These are phyloP conservation scores for Nectriaceae sp. DNA, from an alignment of 2,329 filamentous ascomycete species.

Conservation along the genomic window DNA sequence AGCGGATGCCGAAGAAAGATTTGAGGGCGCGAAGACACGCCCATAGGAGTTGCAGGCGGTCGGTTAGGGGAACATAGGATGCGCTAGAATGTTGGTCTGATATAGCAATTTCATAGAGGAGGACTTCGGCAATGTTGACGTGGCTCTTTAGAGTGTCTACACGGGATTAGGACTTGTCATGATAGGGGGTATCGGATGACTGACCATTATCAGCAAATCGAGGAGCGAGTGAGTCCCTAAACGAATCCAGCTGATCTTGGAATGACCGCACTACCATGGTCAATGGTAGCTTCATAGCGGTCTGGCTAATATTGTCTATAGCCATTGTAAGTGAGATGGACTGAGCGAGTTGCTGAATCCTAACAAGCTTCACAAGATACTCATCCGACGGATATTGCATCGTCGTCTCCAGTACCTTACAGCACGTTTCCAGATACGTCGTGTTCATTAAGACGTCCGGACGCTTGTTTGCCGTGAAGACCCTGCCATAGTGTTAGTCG, in stretches of 20 bases:
- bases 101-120: slow-evolving; percentile 49
- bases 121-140: slow-evolving; percentile 45
- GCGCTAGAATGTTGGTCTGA: slow-evolving; percentile 38
- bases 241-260: slow-evolving; percentile 44
- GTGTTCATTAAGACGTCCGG: slow-evolving; percentile 51
- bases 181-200: slow-evolving; percentile 6
- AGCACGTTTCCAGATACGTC: slow-evolving; percentile 45
- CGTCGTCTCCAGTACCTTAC: slow-evolving; percentile 41
- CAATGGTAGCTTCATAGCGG: slow-evolving; percentile 40
- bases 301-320: slow-evolving; percentile 30
- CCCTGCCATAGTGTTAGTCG: slow-evolving; percentile 25
- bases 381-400: slow-evolving; percentile 47
- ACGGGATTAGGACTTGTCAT: background rate
- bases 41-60: slow-evolving; percentile 50
- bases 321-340: slow-evolving; percentile 45
- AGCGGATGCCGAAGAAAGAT: slow-evolving; percentile 42
- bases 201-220: slow-evolving; percentile 37
- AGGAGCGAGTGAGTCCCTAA: slow-evolving; percentile 38
- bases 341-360: slow-evolving; percentile 50
- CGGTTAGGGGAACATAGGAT: slow-evolving; percentile 34
- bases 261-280: slow-evolving; percentile 45
- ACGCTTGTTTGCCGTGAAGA: slow-evolving; percentile 49
- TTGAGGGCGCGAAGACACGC: slow-evolving; percentile 43
- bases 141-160: slow-evolving; percentile 44
- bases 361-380: slow-evolving; percentile 47